Evolutionary conservation across 2,329 filamentous ascomycete species (phyloP), one percentile per base, ranked within the genome.

Genomic region (Phaeosphaeriaceae sp.): DNA sequence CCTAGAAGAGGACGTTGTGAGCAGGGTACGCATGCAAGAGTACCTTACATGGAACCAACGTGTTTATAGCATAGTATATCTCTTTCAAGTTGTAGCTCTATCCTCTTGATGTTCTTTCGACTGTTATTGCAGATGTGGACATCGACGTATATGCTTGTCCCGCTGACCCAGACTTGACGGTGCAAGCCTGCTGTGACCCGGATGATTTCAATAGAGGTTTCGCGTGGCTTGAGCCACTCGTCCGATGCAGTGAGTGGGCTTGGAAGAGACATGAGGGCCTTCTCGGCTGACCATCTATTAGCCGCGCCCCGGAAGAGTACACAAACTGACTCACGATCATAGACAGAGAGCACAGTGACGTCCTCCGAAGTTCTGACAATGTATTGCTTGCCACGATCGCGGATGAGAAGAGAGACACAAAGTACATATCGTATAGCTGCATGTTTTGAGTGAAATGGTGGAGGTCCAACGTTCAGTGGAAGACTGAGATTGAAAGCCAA

Each of bases 101-200:
- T 76, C 54, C 77, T 82, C 61, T 79, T 84, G 54, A 85, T 75
- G 0, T 68, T 71, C 64, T 83, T 85, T 31, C 78, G 78, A 58
- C 79, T 83, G 44, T 79, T 80, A 65, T 86, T 86, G 42, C 75
- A 73, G 40, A 85, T 75, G 54, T 84, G 82, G 2, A 85, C 76
- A 61, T 86, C 84, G 17, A 84, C 80, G 58, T 85, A 86, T 33
- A 86, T 81, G 62, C 77, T 82, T 21, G 82, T 83, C 17, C 84
- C 84, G 62, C 83, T 85, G 53, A 86, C 82, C 84, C 84, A 86
- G 25, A 85, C 84, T 69, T 86, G 84, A n/a, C 84, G 80, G 67
- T 86, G 84, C 9, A 86, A 66, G 7, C 83, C 83, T 25, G 84
- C 84, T 20, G 83, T 85, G 19, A 85, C 68, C 53, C 76, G 78